Evolutionary conservation across 495 filamentous ascomycete genomes (phyloP).

Genomic region (Recurvomyces mirabilis): DNA sequence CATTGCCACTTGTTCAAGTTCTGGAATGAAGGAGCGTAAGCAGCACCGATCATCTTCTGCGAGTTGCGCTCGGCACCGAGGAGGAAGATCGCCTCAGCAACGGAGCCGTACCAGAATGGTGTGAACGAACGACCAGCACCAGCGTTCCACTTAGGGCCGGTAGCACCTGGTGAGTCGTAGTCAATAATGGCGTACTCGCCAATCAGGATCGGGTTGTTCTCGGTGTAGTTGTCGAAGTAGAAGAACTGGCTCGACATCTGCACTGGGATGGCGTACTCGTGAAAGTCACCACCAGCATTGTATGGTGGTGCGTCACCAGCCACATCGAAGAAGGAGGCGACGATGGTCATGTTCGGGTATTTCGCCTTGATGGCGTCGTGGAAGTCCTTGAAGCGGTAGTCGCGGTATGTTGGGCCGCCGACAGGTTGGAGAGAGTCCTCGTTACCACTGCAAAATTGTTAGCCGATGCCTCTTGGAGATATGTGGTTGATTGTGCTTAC

Average conservation of each 20-base stretch:
- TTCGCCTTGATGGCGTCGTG: constrained; percentile 43
- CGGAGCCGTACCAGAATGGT: constrained; percentile 45
- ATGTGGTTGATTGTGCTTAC: background rate
- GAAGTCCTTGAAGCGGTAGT: constrained; percentile 48
- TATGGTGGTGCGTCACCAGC: constrained; percentile 10
- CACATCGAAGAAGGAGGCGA: constrained; percentile 30
- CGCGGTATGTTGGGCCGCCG: constrained; percentile 40
- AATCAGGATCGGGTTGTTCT: constrained; percentile 16
- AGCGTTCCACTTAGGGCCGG: constrained; percentile 13
- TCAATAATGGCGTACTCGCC: constrained; percentile 37
- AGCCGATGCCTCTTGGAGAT: background rate
- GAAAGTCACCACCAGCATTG: constrained; percentile 26
- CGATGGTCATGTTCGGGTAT: constrained; percentile 53
- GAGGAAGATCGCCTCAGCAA: constrained; percentile 56
- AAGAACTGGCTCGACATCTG: constrained; percentile 44
- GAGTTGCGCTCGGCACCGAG: constrained; percentile 58
- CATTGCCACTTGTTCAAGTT: constrained; percentile 30
- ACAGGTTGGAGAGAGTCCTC: constrained; percentile 47
- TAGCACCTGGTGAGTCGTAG: constrained; percentile 37
- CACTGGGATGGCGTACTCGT: constrained; percentile 40
- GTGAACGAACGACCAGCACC: constrained; percentile 21
- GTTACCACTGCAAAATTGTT: constrained; percentile 36
- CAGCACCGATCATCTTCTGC: constrained; percentile 35
- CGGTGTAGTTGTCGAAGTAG: constrained; percentile 38
- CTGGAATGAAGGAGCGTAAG: constrained; percentile 28